phyloP scores from a whole-genome alignment of 306 rosid genomes.

The Gynostemma pentaphyllum region DNA sequence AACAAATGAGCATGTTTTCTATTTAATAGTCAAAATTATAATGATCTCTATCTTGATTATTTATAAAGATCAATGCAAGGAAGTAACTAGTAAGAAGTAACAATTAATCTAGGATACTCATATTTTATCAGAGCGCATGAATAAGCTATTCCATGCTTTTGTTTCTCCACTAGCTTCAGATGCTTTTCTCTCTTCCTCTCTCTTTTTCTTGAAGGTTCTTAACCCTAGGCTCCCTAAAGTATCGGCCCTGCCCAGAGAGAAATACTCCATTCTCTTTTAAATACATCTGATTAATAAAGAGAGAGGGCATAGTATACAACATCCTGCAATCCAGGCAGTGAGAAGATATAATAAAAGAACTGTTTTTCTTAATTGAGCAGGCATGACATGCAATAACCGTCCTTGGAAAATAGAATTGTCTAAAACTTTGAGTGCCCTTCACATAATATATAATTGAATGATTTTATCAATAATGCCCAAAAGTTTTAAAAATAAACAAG shows the following conservation, averaged over 20 bases:
- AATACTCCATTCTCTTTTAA: conserved; percentile 9
- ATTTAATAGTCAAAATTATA: too few species aligned
- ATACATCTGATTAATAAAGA: background rate
- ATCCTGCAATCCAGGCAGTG: background rate
- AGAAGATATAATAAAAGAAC: conserved; percentile 10
- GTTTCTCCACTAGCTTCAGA: conserved; percentile 86
- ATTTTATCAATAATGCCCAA: background rate
- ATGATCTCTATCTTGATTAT: too few species aligned
- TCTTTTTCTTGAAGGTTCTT: conserved; percentile 53
- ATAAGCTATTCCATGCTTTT: conserved; percentile 89
- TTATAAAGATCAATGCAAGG: background rate
- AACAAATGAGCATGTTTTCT: too few species aligned
- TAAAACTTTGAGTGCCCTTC: conserved; percentile 60
- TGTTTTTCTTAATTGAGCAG: conserved; percentile 39
- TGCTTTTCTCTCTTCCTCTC: conserved; percentile 70
- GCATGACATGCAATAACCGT: conserved; percentile 84
- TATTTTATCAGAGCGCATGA: conserved; percentile 87
- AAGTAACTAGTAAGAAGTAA: background rate
- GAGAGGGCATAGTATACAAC: background rate
- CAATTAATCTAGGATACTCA: conserved; percentile 18
- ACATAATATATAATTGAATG: conserved; percentile 1
- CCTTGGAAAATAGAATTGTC: conserved; percentile 84
- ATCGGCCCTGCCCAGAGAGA: conserved; percentile 33
- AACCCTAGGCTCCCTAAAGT: conserved; percentile 29
- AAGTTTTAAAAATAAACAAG: background rate